Percentiles rank a stretch among this genome's conserved stretches.
phyloP scores from a whole-genome alignment of 139 green algal genomes.

The Micromonas pusilla region DNA sequence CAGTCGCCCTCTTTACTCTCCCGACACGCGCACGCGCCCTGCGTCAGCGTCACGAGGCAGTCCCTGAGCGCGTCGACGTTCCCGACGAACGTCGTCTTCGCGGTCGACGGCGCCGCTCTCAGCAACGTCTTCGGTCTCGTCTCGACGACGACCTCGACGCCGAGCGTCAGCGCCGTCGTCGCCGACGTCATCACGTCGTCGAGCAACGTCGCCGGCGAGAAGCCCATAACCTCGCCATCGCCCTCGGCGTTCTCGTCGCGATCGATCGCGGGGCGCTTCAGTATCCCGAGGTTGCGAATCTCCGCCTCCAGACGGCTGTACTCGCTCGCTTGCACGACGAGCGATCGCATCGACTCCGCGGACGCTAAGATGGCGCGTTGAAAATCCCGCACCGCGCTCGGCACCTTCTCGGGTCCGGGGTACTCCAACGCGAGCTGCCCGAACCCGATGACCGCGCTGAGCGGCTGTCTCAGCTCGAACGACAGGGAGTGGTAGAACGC shows the following conservation, averaged over 20 bases:
- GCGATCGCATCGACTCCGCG: not conserved
- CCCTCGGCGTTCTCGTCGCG: too few species aligned
- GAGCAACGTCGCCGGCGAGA: not conserved
- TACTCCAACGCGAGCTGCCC: not conserved
- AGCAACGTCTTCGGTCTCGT: too few species aligned
- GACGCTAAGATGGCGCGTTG: not conserved
- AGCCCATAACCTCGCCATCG: not conserved
- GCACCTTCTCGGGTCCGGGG: not conserved
- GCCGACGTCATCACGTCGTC: too few species aligned
- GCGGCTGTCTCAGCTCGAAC: not conserved
- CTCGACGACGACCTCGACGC: too few species aligned
- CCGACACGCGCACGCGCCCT: too few species aligned
- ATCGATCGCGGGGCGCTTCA: too few species aligned
- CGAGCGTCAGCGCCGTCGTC: too few species aligned
- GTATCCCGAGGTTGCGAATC: not conserved
- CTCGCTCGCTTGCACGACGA: not conserved
- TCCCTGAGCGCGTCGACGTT: too few species aligned
- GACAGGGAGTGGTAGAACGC: not conserved
- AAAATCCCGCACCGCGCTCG: not conserved
- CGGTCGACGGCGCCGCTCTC: too few species aligned
- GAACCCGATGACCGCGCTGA: not conserved
- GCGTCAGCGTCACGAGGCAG: too few species aligned
- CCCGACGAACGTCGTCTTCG: too few species aligned
- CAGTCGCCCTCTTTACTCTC: too few species aligned
- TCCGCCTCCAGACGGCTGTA: not conserved